Percentiles rank a stretch among this genome's conserved stretches.
Conservation (phyloP, 2,329 filamentous ascomycete genomes). For the Aspergillus brasiliensis region DNA sequence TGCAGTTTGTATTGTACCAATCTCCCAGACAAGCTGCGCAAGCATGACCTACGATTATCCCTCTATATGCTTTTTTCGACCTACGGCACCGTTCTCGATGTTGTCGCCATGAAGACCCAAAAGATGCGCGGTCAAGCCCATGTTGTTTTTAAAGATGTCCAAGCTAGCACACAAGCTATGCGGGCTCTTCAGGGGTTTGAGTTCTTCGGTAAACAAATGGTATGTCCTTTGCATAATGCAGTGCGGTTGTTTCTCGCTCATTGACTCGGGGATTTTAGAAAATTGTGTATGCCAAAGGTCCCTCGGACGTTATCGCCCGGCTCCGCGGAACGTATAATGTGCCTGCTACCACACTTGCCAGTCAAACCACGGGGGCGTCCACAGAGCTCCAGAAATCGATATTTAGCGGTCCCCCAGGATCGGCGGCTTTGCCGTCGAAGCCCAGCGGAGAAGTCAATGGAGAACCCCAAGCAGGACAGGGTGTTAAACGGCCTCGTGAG, state of each 20-base stretch:
- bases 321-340: slow-evolving; percentile 87
- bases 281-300: slow-evolving; percentile 87
- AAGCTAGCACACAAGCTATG: slow-evolving; percentile 94
- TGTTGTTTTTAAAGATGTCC: slow-evolving; percentile 83
- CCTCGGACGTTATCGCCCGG: slow-evolving; percentile 85
- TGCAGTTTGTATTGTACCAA: slow-evolving; percentile 84
- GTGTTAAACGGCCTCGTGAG: slow-evolving; percentile 70
- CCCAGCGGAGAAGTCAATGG: slow-evolving; percentile 47
- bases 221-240: slow-evolving; percentile 51
- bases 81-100: slow-evolving; percentile 87
- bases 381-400: slow-evolving; percentile 79
- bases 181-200: slow-evolving; percentile 80
- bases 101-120: slow-evolving; percentile 83
- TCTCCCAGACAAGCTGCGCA: slow-evolving; percentile 86
- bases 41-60: slow-evolving; percentile 79
- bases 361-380: slow-evolving; percentile 61
- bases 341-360: slow-evolving; percentile 53
- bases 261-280: slow-evolving; percentile 56
- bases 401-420: slow-evolving; percentile 64
- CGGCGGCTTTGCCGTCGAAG: slow-evolving; percentile 51
- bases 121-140: slow-evolving; percentile 98
- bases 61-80: slow-evolving; percentile 94
- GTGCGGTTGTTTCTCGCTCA: slow-evolving; percentile 2
- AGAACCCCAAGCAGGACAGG: slow-evolving; percentile 56
- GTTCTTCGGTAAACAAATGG: slow-evolving; percentile 83